Evolutionary conservation across 2,329 filamentous ascomycete genomes (phyloP).

Genomic region (Talaromyces sp.): DNA sequence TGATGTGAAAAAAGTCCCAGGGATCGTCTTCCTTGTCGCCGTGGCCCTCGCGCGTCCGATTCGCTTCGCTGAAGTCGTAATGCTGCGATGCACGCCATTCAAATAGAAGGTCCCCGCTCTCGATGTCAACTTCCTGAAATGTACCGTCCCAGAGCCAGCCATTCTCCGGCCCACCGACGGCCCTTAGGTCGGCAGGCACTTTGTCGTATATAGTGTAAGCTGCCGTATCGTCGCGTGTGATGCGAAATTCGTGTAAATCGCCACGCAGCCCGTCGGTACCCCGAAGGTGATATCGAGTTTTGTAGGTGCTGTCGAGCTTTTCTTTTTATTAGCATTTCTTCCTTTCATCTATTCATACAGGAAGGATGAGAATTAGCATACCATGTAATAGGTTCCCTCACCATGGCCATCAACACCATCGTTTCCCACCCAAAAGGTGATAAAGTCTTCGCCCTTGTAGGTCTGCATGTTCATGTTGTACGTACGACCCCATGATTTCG

Average conservation of each 20-base stretch:
- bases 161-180: slow-evolving; percentile 26
- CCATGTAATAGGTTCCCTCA: slow-evolving; percentile 5
- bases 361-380: neutral
- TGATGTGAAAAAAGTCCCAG: slow-evolving; percentile 54
- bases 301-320: slow-evolving; percentile 3
- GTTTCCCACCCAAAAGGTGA: slow-evolving; percentile 3
- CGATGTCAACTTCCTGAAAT: slow-evolving; percentile 43
- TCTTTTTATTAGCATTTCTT: neutral
- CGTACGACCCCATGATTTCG: neutral
- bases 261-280: slow-evolving; percentile 7
- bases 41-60: slow-evolving; percentile 14
- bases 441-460: slow-evolving; percentile 3
- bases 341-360: neutral
- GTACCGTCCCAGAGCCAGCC: slow-evolving; percentile 37
- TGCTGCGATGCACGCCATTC: slow-evolving; percentile 45
- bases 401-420: slow-evolving; percentile 3
- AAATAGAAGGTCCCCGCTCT: slow-evolving; percentile 39
- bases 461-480: slow-evolving; percentile 5
- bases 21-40: slow-evolving; percentile 18
- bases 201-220: slow-evolving; percentile 38
- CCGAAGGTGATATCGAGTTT: neutral
- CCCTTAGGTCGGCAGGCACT: slow-evolving; percentile 31
- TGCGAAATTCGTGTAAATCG: slow-evolving; percentile 42
- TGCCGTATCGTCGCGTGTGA: slow-evolving; percentile 38
- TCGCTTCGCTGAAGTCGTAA: slow-evolving; percentile 23